Conservation (phyloP, 305 asterid genomes). For the Fraxinus dipetala region DNA sequence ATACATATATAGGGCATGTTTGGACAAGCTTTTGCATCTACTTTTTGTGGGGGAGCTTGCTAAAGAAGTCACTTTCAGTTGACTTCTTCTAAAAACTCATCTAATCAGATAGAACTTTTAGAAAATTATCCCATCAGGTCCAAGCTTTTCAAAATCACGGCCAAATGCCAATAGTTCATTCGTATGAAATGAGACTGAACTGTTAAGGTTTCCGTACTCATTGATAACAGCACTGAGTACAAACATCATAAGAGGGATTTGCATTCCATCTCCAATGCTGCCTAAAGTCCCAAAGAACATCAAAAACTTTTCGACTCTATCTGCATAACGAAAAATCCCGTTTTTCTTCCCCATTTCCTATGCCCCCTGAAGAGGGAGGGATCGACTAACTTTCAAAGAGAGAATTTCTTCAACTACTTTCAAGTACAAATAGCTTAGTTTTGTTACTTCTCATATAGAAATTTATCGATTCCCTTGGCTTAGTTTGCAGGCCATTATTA, state of each 20-base stretch:
- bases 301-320: conserved; percentile 51
- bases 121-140: background rate
- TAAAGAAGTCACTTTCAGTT: background rate
- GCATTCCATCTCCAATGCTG: conserved; percentile 85
- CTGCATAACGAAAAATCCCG: conserved; percentile 76
- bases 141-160: background rate
- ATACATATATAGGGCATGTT: background rate
- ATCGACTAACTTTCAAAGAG: conserved; percentile 11
- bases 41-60: no score
- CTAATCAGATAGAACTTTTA: background rate
- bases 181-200: conserved; percentile 26
- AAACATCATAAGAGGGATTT: conserved; percentile 72
- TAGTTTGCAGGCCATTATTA: conserved; percentile 36
- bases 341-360: conserved; percentile 42
- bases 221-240: conserved; percentile 70
- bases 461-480: background rate
- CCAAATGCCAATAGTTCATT: background rate
- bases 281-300: conserved; percentile 70
- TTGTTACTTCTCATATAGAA: conserved; percentile 19
- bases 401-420: conserved; percentile 5
- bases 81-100: background rate
- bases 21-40: background rate
- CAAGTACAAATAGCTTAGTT: background rate
- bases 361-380: conserved; percentile 20
- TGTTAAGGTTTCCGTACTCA: conserved; percentile 42